Percentiles rank a stretch among this genome's conserved stretches.
Conservation (phyloP, 2,329 filamentous ascomycete species). For the Exophiala phaeomuriformis region DNA sequence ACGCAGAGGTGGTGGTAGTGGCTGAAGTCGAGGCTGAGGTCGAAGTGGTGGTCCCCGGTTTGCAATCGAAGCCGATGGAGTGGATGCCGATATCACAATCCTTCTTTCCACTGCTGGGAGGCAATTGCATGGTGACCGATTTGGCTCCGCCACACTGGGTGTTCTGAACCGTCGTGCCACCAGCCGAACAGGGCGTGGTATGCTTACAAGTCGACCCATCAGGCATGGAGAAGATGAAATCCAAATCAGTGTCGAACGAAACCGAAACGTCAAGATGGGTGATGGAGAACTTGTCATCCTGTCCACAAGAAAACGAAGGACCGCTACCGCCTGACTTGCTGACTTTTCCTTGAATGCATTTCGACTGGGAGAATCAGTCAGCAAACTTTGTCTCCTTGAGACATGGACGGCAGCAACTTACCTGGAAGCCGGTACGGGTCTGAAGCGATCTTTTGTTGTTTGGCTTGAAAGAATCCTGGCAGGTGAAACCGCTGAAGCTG, state of each 20-base stretch:
- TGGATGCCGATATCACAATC: constrained; percentile 67
- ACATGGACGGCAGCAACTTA: neutral
- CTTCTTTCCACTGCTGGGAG: constrained; percentile 49
- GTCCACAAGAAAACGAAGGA: constrained; percentile 54
- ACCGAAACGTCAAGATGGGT: constrained; percentile 63
- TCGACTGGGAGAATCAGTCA: constrained; percentile 43
- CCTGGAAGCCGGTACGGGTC: constrained; percentile 33
- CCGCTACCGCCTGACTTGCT: constrained; percentile 36
- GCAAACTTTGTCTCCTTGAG: constrained; percentile 29
- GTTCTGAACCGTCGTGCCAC: constrained; percentile 68
- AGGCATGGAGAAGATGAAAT: constrained; percentile 81
- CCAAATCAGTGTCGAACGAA: constrained; percentile 68
- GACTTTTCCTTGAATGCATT: constrained; percentile 55
- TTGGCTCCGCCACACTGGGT: constrained; percentile 86
- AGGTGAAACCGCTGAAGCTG: constrained; percentile 65
- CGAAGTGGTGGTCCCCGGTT: constrained; percentile 7
- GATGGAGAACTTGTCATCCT: constrained; percentile 62
- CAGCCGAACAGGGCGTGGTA: constrained; percentile 57
- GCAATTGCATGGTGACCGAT: constrained; percentile 63
- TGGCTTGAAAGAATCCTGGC: constrained; percentile 49
- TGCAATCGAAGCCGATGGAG: constrained; percentile 69
- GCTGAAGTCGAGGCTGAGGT: constrained; percentile 2
- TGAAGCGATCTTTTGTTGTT: constrained; percentile 49
- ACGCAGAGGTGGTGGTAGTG: constrained; percentile 33
- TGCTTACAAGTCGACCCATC: constrained; percentile 79